Conservation (phyloP, 106 monocot species). For the Phalaenopsis equestris region DNA sequence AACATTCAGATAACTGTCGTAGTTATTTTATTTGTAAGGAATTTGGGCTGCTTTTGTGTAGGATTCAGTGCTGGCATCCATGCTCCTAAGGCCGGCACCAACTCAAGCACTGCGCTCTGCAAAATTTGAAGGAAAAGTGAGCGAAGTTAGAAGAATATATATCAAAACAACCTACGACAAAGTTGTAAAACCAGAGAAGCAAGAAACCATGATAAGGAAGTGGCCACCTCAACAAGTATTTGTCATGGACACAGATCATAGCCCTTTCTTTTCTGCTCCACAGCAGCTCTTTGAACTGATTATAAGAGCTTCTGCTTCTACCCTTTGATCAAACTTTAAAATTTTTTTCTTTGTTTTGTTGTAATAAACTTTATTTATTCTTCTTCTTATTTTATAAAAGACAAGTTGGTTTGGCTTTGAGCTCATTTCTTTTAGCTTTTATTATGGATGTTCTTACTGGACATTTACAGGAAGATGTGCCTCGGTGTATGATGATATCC, state of each 20-base stretch:
- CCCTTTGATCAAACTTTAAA: neutral
- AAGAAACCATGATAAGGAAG: constrained; percentile 38
- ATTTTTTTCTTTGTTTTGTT: too few relatives aligned
- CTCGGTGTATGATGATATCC: too few relatives aligned
- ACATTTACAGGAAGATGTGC: too few relatives aligned
- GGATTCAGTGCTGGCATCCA: constrained; percentile 36
- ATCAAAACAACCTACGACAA: constrained; percentile 30
- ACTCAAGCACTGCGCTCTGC: neutral
- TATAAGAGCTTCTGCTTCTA: neutral
- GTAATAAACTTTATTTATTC: too few relatives aligned
- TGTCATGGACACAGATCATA: constrained; percentile 36
- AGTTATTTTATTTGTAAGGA: neutral
- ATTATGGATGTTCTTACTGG: too few relatives aligned
- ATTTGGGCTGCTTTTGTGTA: neutral
- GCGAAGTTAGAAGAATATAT: constrained; percentile 17
- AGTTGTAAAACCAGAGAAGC: constrained; percentile 29
- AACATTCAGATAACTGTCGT: too few relatives aligned
- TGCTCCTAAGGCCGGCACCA: constrained; percentile 18
- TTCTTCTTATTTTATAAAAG: too few relatives aligned
- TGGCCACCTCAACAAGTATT: constrained; percentile 46
- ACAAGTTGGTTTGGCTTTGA: too few relatives aligned
- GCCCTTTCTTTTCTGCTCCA: constrained; percentile 45
- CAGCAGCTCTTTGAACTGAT: constrained; percentile 14
- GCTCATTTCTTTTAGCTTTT: too few relatives aligned
- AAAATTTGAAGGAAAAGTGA: neutral